These are phyloP conservation scores for Kluyveromyces sp. DNA, from an alignment of 1,139 yeast genomes.

Conservation along the genomic window DNA sequence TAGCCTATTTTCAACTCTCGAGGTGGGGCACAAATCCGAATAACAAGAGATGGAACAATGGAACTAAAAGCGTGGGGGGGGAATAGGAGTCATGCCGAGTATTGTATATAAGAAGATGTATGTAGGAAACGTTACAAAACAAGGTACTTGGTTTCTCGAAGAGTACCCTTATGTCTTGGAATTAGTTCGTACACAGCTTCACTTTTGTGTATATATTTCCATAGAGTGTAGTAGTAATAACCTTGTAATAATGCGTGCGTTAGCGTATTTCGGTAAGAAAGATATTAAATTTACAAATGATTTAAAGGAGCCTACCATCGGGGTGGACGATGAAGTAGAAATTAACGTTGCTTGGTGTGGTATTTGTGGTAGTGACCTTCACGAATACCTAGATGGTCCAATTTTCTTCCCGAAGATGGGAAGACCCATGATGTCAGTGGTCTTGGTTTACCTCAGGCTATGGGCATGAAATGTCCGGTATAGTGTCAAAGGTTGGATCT, in stretches of 20 bases:
- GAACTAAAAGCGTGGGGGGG: too few species aligned
- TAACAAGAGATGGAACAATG: too few species aligned
- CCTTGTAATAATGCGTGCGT: slow-evolving; percentile 40
- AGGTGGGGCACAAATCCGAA: too few species aligned
- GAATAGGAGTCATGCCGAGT: too few species aligned
- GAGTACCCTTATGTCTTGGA: too few species aligned
- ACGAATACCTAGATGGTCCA: slow-evolving; percentile 47
- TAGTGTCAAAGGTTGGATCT: slow-evolving; percentile 35
- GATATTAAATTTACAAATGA: slow-evolving; percentile 39
- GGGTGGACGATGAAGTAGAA: slow-evolving; percentile 41
- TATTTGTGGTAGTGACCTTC: slow-evolving; percentile 53
- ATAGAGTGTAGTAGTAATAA: too few species aligned
- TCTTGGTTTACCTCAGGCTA: slow-evolving; percentile 34
- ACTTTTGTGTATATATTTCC: too few species aligned
- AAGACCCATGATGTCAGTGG: slow-evolving; percentile 30
- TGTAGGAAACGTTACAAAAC: too few species aligned
- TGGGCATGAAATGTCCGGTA: slow-evolving; percentile 55
- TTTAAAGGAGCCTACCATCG: slow-evolving; percentile 40
- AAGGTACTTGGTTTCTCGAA: too few species aligned
- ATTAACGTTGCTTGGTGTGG: slow-evolving; percentile 48
- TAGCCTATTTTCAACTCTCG: too few species aligned
- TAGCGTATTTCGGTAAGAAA: slow-evolving; percentile 45
- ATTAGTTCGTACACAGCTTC: too few species aligned
- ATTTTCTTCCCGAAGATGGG: slow-evolving; percentile 38
- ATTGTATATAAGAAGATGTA: too few species aligned